Base-by-base conservation (phyloP, 2,329 filamentous ascomycete genomes). In the Venturia pyrina region DNA sequence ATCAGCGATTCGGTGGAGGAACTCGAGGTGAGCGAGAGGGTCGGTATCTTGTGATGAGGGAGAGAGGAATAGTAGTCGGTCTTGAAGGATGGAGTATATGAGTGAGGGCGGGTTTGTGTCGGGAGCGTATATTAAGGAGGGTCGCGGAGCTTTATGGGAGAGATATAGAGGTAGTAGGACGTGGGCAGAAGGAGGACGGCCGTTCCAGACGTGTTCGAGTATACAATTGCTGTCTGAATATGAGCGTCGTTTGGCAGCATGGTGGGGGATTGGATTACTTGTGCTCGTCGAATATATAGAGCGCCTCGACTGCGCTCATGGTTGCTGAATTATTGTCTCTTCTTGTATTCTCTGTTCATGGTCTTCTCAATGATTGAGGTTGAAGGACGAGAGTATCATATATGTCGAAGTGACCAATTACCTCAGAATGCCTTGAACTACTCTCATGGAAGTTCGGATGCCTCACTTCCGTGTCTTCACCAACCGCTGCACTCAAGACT, bases 231-330 rank as follows among this genome's bases (percentile, higher is more conserved):
- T 96, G 70, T 50, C 62, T 61, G 32, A n/a, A n/a, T 46, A 40
- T 43, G 37, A 62, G 62, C 61, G 50, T 43, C 44, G 64, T 34
- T 7, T 50, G 62, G 11, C 11, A 28, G 57, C 4, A 34, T 57
- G 59, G 56, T 61, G 50, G 56, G 48, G 68, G 53, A 41, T 63
- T 72, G 48, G 60, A 48, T 73, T 80, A 96, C 93, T 93, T 91
- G 79, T 93, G 87, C 81, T 97, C 93, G 85, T 98, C 93, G 78
- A 90, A 97, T 76, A 99, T 92, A 81, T 98, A 93, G 73, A 99
- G 83, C 75, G 93, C 95, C 82, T 98, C 93, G 74, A 99, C 90
- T 75, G 90, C 87, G 80, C 91, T 78, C 80, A 82, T 82, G 66
- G 64, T 77, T 32, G 40, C 40, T 62, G 5, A 44, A 5, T 1